Base-by-base conservation (phyloP, 2,329 filamentous ascomycete genomes). In the Xenosphaeropsis pyriputrescens region DNA sequence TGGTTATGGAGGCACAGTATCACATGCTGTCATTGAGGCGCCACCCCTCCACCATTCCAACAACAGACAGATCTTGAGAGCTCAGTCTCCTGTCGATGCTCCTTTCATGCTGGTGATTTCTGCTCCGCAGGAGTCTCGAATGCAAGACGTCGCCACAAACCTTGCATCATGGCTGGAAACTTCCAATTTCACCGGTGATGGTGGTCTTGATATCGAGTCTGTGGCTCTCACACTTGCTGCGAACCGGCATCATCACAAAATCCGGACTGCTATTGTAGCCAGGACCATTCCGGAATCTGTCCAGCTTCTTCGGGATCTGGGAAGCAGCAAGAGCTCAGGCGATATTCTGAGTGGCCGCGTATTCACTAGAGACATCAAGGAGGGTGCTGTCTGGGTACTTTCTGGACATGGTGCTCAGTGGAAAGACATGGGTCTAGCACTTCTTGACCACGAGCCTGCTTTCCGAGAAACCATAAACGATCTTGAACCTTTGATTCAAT, bases 321-420 rank as follows among this genome's bases (percentile, higher is more conserved):
- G n/a, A n/a, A n/a, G n/a, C n/a, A n/a, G n/a, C n/a, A n/a, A n/a
- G n/a, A n/a, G n/a, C n/a, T n/a, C n/a, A n/a, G 37, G 43, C 11
- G 39, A 43, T 17, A 32, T 58, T 6, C 41, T 43, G 3, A 29
- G 37, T 1, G 47, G 51, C 13, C 39, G 42, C 6, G 39, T 46
- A 18, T 46, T 45, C 3, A 13, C 34, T n/a, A 32, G 29, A 1
- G 8, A 32, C 9, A 16, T 26, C 14, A 35, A 35, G 9, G 2
- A n/a, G 38, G 47, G 44, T 38, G 18, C 16, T 8, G 52, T 55
- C 1, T 63, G 57, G 56, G 51, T 64, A 0, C 64, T 63, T 42
- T 60, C 59, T 0, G 61, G 62, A 1, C 62, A 64, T 34, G 61
- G 62, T 18, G 59, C 59, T 2, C 61, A 64, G 34, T 64, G 59